Conservation (phyloP, 768 basidiomycete species). For the Mycena rosella region DNA sequence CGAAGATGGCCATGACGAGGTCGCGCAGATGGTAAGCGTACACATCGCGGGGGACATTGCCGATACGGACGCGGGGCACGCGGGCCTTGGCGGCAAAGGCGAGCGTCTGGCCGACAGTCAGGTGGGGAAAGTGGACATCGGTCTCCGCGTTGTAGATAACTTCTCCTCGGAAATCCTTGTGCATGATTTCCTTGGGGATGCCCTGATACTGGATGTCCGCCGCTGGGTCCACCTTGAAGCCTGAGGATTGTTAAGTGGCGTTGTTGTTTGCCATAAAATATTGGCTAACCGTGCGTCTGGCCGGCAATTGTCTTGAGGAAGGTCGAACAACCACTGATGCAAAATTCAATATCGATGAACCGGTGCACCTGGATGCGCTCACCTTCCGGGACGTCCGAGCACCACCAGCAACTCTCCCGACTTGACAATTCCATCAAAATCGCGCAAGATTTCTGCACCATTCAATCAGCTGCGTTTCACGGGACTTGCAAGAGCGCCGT, state of each 20-base stretch:
- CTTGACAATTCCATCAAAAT: constrained; percentile 61
- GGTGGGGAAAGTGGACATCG: constrained; percentile 64
- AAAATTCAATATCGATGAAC: neutral
- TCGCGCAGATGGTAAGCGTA: constrained; percentile 54
- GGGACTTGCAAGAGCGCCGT: neutral
- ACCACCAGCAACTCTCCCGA: constrained; percentile 68
- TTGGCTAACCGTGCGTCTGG: constrained; percentile 46
- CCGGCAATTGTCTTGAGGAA: constrained; percentile 65
- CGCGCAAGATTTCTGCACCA: constrained; percentile 56
- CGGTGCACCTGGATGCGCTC: neutral
- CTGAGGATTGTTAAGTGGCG: neutral
- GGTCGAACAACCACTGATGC: constrained; percentile 53
- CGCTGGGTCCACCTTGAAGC: constrained; percentile 27
- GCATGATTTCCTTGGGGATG: constrained; percentile 58
- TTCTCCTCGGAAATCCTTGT: constrained; percentile 60
- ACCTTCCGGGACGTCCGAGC: constrained; percentile 55
- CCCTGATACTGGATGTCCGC: constrained; percentile 47
- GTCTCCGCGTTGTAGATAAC: constrained; percentile 58
- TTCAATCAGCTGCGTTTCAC: neutral
- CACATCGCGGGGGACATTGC: constrained; percentile 47
- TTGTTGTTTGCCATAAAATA: neutral
- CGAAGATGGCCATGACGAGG: constrained; percentile 68
- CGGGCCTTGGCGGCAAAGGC: constrained; percentile 67
- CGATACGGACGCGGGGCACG: constrained; percentile 51
- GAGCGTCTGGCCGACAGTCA: constrained; percentile 63